Evolutionary conservation across 192 early-diverging fungal species (phyloP), one percentile per base, ranked within the genome.

Genomic region (Gonapodya prolifera): DNA sequence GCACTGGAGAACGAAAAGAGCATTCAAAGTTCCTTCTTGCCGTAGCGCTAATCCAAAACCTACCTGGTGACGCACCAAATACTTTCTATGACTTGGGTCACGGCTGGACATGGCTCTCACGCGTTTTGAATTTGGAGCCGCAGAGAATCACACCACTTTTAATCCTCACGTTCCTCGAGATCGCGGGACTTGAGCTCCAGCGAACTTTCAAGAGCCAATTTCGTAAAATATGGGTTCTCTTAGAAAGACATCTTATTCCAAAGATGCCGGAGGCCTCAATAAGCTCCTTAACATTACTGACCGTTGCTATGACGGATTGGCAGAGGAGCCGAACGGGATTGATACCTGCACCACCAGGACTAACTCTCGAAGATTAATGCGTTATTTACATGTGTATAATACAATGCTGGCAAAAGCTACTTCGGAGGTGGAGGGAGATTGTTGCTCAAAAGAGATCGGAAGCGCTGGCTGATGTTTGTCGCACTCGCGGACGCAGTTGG

Each of bases 71-170:
- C 30, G 33, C 16, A 8, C n/a, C 18, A 29, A 78, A 74, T 34
- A 35, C 28, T 1, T 77, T 1, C 76, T 84, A 90, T 75, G 81
- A 83, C 0, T 84, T 94, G 2, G 79, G 84, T 0, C 77, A 91
- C 33, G 91, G 81, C 0, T 95, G 92, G 92, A 85, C 77, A 34
- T 95, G 92, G 92, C 77, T 93, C 28, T 85, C 91, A 0, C 78
- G 91, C 13, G 87, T 92, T 0, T 75, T 90, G 18, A 94, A 93
- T 79, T 81, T 92, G 80, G 85, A 85, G 34, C 89, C 89, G 18
- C 84, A 89, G 13, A 81, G 83, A 1, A 89, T 95, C 69, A 91
- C 92, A 0, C 87, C 92, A 0, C 75, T 84, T 29, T 75, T 94
- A 1, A 77, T 94, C 1, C 79, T 83, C 1, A 80, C 82, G 1